Evolutionary conservation across 805 yeast species (phyloP).

Genomic region (Cyberlindnera misumaiensis): DNA sequence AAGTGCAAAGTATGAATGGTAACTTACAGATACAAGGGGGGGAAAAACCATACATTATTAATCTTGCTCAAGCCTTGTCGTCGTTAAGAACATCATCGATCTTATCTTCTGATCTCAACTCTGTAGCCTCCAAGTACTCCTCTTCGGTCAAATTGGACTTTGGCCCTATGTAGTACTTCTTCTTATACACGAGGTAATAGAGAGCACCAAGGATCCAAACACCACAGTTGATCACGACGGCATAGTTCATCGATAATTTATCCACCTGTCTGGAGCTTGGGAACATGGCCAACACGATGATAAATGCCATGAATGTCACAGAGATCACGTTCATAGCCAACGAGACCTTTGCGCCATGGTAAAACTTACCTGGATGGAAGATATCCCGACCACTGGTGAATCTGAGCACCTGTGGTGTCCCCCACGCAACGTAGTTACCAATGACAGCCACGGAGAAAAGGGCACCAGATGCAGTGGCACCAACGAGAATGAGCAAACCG

Average conservation of each 20-base stretch:
- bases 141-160: constrained; percentile 25
- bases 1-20: too few species aligned
- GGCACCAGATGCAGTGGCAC: constrained; percentile 38
- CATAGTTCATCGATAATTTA: constrained; percentile 59
- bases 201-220: constrained; percentile 51
- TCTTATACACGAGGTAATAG: constrained; percentile 47
- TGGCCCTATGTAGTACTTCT: constrained; percentile 55
- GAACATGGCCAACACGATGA: constrained; percentile 54
- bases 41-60: too few species aligned
- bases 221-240: constrained; percentile 58
- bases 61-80: too few species aligned
- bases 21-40: too few species aligned
- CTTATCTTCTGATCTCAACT: constrained; percentile 1
- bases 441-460: constrained; percentile 37
- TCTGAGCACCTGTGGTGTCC: constrained; percentile 31
- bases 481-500: constrained; percentile 36
- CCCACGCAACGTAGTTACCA: constrained; percentile 38
- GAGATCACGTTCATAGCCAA: constrained; percentile 41
- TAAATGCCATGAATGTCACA: constrained; percentile 42
- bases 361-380: constrained; percentile 62
- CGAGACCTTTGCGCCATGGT: constrained; percentile 45
- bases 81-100: constrained; percentile 1
- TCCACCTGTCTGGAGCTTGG: constrained; percentile 35
- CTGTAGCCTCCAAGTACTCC: constrained; percentile 27
- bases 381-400: constrained; percentile 42